Base-by-base conservation (phyloP, 179 eudicot genomes). In the Sideroxylon spinosum region DNA sequence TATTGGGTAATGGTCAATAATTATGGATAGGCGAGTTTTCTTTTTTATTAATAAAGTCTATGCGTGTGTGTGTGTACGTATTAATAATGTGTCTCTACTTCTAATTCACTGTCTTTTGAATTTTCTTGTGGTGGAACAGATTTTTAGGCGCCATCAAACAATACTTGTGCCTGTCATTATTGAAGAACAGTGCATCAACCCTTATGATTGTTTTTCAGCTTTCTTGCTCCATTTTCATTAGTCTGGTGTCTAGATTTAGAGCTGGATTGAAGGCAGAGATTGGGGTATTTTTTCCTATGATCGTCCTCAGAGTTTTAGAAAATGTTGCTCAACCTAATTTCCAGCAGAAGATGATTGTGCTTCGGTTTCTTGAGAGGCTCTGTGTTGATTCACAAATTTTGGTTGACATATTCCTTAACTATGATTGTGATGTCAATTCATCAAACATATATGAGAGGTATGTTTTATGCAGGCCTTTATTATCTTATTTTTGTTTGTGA, bases 241-340 rank as follows among this genome's bases (percentile, higher is more conserved):
- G 99, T 81, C 87, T 95, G 80, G 98, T 95, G 13, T 88, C 98
- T 81, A 89, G 99, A 85, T 95, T 95, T 86, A 90, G 99, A 84
- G 99, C 94, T 80, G 99, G 99, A 74, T 79, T 95, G 85, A 95
- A 95, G 90, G 99, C 99, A 75, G 99, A 95, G 88, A 95, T 95
- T 82, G 99, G 99, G 78, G 99, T 95, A 11, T 95, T 93, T 82
- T 95, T 92, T 82, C 99, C 99, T 28, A 95, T 95, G 99, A 95
- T 95, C 59, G 97, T 95, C 78, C 97, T 95, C 19, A 88, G 99
- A 85, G 99, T 95, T 59, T 74, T 95, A 75, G 99, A 95, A 85
- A 95, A 95, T 89, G 99, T 95, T 82, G 82, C 92, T 78, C 98
- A 95, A 82, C 99, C 99, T 19, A 95, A 95, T 85, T 92, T 91